These are phyloP conservation scores for Metschnikowia peoriensis DNA, from an alignment of 805 yeast genomes.

Conservation along the genomic window DNA sequence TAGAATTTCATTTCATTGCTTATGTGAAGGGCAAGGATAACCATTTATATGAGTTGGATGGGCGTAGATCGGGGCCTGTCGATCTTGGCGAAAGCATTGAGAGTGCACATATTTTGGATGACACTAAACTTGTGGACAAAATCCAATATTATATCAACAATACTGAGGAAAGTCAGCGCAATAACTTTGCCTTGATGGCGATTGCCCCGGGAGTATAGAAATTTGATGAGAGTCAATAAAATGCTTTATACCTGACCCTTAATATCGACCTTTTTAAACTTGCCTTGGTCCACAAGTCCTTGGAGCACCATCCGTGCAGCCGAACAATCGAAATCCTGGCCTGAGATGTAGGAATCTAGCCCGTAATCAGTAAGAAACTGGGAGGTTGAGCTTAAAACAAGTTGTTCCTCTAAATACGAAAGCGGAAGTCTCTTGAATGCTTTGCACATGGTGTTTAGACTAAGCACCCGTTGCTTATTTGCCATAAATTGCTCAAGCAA, in stretches of 20 bases:
- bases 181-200: constrained; percentile 77
- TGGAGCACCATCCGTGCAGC: constrained; percentile 36
- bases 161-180: constrained; percentile 56
- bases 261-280: constrained; percentile 68
- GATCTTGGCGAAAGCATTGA: constrained; percentile 49
- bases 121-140: constrained; percentile 48
- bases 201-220: constrained; percentile 47
- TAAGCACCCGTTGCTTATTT: constrained; percentile 17
- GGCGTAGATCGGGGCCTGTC: constrained; percentile 76
- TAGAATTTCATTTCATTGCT: constrained; percentile 74
- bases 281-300: constrained; percentile 32
- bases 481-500: constrained; percentile 16
- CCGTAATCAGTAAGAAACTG: constrained; percentile 25
- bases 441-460: constrained; percentile 18
- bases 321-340: constrained; percentile 30
- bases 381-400: constrained; percentile 5
- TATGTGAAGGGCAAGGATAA: constrained; percentile 57
- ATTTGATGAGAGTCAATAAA: not conserved
- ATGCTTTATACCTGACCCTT: constrained; percentile 70
- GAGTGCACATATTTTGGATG: constrained; percentile 50
- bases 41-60: constrained; percentile 81
- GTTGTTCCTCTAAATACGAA: constrained; percentile 5
- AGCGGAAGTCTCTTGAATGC: constrained; percentile 17
- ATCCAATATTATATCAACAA: constrained; percentile 66
- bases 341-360: constrained; percentile 28